Base-by-base conservation (phyloP, 2,329 filamentous ascomycete species). In the Aspergillus cejpii region DNA sequence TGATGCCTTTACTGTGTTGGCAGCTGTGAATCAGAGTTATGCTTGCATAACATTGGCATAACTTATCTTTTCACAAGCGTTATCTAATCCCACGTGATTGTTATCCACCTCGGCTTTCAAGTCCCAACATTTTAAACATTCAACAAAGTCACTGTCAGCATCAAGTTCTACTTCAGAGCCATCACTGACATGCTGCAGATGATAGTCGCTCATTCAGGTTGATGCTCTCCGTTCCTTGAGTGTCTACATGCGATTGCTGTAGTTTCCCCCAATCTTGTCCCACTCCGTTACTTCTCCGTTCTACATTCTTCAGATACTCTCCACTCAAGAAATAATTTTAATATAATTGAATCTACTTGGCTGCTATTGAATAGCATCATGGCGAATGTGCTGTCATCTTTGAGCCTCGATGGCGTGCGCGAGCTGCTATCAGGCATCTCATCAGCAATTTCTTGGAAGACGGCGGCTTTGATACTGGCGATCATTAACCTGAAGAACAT, bases 401-500 rank as follows among this genome's bases (percentile, higher is more conserved):
- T 59, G n/a, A 44, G 39, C 23, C 17, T 51, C n/a, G 59, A 61
- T 38, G 55, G 41, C 23, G 40, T 59, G 44, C 54, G 52, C 41
- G 56, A 59, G 6, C 36, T 60, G 15, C 24, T 57, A 14, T 52
- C 56, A 17, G 34, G 41, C 11, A 33, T 53, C 24, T 49, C 52
- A 11, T 48, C 59, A 14, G 45, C 64, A 20, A 47, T 54, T 6
- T 62, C 63, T 7, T 69, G 66, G 66, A 63, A 57, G 39, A 55
- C 59, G 5, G 46, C 69, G 5, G 64, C 65, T 2, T 53, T 69
- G 24, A n/a, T 66, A 7, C 53, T 70, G 31, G 62, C 62, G 1
- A 38, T 69, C 3, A 45, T 64, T 27, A 70, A 68, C 43, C 29
- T 68, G 15, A 66, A 70, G 49, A 67, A 52, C 23, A 53, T 69